These are phyloP conservation scores for Mycena maculata DNA, from an alignment of 768 basidiomycete genomes.

Conservation along the genomic window DNA sequence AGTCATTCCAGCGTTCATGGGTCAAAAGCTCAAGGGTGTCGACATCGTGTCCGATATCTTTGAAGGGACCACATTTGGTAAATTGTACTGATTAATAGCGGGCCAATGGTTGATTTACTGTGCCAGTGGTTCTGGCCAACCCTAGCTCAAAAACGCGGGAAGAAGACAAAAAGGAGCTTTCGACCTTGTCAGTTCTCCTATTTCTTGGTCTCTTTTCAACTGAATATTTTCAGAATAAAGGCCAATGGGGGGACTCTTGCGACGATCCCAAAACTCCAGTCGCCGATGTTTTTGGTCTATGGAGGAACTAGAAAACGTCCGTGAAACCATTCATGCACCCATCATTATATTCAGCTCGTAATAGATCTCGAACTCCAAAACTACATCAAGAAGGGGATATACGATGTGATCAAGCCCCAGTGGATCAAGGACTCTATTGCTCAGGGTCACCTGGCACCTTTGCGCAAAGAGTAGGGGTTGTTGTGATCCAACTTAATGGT, in stretches of 20 bases:
- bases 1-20: conserved; percentile 75
- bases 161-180: conserved; percentile 75
- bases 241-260: conserved; percentile 75
- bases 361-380: conserved; percentile 63
- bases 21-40: conserved; percentile 71
- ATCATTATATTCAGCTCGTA: not conserved
- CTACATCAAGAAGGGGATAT: conserved; percentile 74
- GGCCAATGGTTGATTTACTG: conserved; percentile 12
- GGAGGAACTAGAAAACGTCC: conserved; percentile 76
- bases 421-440: conserved; percentile 89
- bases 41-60: conserved; percentile 75
- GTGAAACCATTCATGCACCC: conserved; percentile 39
- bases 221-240: conserved; percentile 64
- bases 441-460: conserved; percentile 63
- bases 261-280: conserved; percentile 68
- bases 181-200: conserved; percentile 62
- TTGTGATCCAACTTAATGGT: not conserved
- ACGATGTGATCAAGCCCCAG: conserved; percentile 80
- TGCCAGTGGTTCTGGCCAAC: conserved; percentile 80
- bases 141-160: conserved; percentile 76
- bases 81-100: not conserved
- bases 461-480: conserved; percentile 70
- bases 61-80: conserved; percentile 82
- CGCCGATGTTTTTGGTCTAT: conserved; percentile 70
- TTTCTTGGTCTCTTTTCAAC: not conserved